Conservation (phyloP, 768 basidiomycete species). For the Suillus placidus region DNA sequence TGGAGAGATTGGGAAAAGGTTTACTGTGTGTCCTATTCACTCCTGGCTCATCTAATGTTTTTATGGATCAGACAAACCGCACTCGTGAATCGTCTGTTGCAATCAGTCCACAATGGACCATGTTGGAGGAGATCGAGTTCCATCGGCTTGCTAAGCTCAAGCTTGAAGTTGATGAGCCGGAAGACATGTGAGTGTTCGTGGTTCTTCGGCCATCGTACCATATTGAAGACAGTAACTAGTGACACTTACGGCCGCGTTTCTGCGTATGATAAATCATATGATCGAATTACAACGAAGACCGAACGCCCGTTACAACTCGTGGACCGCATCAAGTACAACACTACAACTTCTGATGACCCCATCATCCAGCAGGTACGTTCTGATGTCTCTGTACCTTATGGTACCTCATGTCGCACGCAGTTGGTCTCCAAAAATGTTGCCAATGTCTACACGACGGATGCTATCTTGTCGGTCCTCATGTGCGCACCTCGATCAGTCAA, state of each 20-base stretch:
- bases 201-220: neutral
- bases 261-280: constrained; percentile 92
- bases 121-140: constrained; percentile 98
- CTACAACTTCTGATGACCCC: constrained; percentile 97
- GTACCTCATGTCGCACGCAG: constrained; percentile 41
- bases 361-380: constrained; percentile 82
- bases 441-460: constrained; percentile 91
- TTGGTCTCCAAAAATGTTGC: constrained; percentile 81
- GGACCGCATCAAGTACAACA: constrained; percentile 96
- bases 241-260: constrained; percentile 88
- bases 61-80: constrained; percentile 62
- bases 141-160: constrained; percentile 87
- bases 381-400: constrained; percentile 4
- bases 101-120: constrained; percentile 90
- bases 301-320: constrained; percentile 90
- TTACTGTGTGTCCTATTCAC: neutral
- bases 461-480: constrained; percentile 95
- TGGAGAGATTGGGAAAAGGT: constrained; percentile 98
- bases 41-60: constrained; percentile 13
- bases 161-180: constrained; percentile 91
- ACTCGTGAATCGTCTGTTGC: constrained; percentile 91
- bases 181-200: constrained; percentile 71
- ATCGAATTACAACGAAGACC: constrained; percentile 92
- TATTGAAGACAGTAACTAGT: constrained; percentile 39
- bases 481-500: constrained; percentile 93